Evolutionary conservation across 768 basidiomycete genomes (phyloP), one percentile per base, ranked within the genome.

Genomic region (Hygrocybe punicea): DNA sequence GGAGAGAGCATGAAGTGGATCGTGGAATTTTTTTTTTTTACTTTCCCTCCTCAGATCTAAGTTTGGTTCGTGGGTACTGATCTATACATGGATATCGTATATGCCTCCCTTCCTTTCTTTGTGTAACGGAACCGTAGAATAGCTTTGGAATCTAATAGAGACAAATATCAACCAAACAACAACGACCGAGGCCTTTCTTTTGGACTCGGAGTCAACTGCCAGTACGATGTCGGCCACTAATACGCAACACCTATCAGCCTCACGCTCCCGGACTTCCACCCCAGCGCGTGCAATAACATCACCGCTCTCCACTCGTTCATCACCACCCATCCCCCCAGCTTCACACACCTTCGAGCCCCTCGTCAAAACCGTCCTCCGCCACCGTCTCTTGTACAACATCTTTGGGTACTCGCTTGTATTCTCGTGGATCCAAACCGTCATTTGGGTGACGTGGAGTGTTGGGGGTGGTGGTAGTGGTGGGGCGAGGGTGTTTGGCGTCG

Each of bases 311-410:
- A 71, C 77, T n/a, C 81, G 81, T 50, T 71, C 83, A 0, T 70
- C 84, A 1, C 82, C 83, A 0, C 71, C 78, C 1, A 70, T 89
- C 5, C 85, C 86, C 1, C 76, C 84, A 0, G 69, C 87, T 2
- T 71, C 78, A 5, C 79, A 84, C 60, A 70, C 76, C 1, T 91
- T 84, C 65, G 85, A 88, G 60, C 87, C 87, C 8, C 78, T 83
- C 45, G 80, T 84, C 2, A 88, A 85, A 64, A 69, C 78, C 2
- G 76, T 85, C 5, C 77, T 91, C 46, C 79, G 76, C 51, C 82
- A 83, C 63, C 81, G 87, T 39, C 79, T 89, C 6, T 71, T 80
- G 21, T 75, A 77, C 60, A 73, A 73, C 57, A 77, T 86, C 33
- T 81, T 90, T 57, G 66, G 78, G 8, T 76, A 75, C 34, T 82